These are phyloP conservation scores for Hyaloscypha finlandica DNA, from an alignment of 495 filamentous ascomycete species.

Conservation along the genomic window DNA sequence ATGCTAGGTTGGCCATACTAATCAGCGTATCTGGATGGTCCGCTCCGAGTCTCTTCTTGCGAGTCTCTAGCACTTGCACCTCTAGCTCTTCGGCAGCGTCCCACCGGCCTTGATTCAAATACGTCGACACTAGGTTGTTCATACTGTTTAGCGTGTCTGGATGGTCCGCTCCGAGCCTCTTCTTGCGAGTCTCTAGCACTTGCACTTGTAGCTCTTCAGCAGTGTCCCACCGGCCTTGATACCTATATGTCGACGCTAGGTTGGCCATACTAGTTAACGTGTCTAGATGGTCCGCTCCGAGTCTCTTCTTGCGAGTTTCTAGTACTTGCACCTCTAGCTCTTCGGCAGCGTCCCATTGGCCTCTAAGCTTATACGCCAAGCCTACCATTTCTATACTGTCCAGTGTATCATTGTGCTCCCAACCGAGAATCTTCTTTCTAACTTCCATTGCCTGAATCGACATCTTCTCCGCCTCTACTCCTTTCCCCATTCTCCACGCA, in stretches of 20 bases:
- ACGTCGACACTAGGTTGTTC: no score
- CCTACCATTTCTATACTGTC: neutral
- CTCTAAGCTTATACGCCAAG: slow-evolving; percentile 2
- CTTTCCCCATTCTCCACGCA: neutral
- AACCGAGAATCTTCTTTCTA: slow-evolving; percentile 3
- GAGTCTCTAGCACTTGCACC: no score
- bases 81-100: no score
- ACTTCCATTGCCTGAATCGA: slow-evolving; percentile 1
- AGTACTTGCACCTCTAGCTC: neutral
- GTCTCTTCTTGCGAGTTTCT: slow-evolving; percentile 3
- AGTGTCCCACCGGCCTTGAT: slow-evolving; percentile 22
- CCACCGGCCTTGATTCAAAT: no score
- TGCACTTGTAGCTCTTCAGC: no score
- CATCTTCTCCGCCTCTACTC: slow-evolving; percentile 3
- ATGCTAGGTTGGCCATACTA: no score
- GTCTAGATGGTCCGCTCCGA: slow-evolving; percentile 29
- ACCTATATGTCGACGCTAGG: slow-evolving; percentile 33
- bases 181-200: no score
- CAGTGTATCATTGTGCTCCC: slow-evolving; percentile 1
- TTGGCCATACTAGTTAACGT: slow-evolving; percentile 38
- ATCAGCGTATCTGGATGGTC: no score
- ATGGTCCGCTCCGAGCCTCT: neutral
- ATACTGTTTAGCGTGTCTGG: no score
- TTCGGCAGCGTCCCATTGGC: slow-evolving; percentile 1
- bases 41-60: no score